Base-by-base conservation (phyloP, 1,284 basidiomycete genomes). In the Ganoderma lucidum region DNA sequence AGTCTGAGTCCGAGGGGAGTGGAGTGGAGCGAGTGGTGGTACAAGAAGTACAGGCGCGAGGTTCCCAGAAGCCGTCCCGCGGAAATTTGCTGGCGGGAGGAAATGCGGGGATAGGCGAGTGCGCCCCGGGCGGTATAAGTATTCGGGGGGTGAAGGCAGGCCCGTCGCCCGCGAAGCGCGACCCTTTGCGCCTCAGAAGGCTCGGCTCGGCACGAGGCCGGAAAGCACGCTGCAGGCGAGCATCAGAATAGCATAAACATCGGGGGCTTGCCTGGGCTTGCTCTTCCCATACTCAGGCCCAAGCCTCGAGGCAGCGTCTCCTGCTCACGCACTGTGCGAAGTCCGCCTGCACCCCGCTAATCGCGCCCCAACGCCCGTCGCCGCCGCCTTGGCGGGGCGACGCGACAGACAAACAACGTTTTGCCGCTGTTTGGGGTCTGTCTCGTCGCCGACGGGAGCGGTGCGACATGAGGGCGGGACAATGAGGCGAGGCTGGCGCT, bases 281-380 rank as follows among this genome's bases (percentile, higher is more conserved):
- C 37, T 37, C 68, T 70, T 69, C 63, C 75, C 73, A 70, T 68
- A 70, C 68, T 60, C 69, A 45, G 56, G 65, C 62, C 42, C 60
- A 63, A 41, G 72, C 75, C 75, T 75, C 74, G 75, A 75, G 75
- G 74, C 75, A 39, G 74, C 73, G 68, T 70, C 17, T 30, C 23
- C 39, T 39, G 23, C 55, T 59, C 39, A 64, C 65, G 70, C 65
- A 30, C 45, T 37, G 63, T 67, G 51, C 56, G 67, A 41, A 62
- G 48, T 23, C 45, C 42, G 53, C 35, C 37, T n/a, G 10, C 35
- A 6, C 28, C 28, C 44, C 63, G n/a, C 35, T 39, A 32, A 48
- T 53, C 15, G 41, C 42, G 28, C 19, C n/a, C 58, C 32, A 60
- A 60, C 12, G 37, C 30, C 35, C 63, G 30, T 55, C 32, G 41